Evolutionary conservation across 176 grass and related monocot genomes (phyloP).

Genomic region (Phyllostachys edulis): DNA sequence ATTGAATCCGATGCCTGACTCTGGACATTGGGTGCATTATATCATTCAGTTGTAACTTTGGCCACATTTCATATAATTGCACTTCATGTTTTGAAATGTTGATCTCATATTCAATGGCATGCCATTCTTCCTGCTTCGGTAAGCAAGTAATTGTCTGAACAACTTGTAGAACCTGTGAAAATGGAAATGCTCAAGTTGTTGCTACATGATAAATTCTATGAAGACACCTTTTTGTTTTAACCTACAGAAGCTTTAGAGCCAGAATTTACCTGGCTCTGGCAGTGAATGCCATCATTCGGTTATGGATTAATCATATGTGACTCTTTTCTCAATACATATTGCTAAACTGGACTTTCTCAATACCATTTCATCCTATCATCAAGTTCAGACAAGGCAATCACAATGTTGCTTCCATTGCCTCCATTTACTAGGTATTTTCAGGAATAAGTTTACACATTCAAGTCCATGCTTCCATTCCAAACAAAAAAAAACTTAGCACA

Average conservation of each 20-base stretch:
- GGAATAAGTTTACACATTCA: too few relatives aligned
- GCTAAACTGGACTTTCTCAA: background rate
- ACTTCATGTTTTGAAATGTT: background rate
- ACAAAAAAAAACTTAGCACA: too few relatives aligned
- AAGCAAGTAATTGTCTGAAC: background rate
- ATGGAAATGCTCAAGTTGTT: background rate
- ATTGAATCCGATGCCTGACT: background rate
- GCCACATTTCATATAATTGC: background rate
- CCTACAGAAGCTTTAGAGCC: background rate
- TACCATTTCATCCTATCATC: too few relatives aligned
- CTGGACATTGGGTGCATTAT: conserved; percentile 1
- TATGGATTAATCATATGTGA: background rate
- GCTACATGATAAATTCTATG: background rate
- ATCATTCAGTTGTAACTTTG: background rate
- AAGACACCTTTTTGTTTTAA: background rate
- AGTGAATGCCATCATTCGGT: background rate
- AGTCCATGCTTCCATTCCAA: too few relatives aligned
- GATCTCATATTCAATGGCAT: background rate
- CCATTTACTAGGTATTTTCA: too few relatives aligned
- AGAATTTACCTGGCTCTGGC: background rate
- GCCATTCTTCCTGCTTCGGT: background rate
- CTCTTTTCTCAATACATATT: background rate
- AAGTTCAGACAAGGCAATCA: too few relatives aligned
- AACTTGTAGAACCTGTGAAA: background rate
- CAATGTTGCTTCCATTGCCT: too few relatives aligned